Percentiles rank a stretch among this genome's conserved stretches.
Conservation (phyloP, 371 early-diverging fungal species). For the Rhizopus delemar region DNA sequence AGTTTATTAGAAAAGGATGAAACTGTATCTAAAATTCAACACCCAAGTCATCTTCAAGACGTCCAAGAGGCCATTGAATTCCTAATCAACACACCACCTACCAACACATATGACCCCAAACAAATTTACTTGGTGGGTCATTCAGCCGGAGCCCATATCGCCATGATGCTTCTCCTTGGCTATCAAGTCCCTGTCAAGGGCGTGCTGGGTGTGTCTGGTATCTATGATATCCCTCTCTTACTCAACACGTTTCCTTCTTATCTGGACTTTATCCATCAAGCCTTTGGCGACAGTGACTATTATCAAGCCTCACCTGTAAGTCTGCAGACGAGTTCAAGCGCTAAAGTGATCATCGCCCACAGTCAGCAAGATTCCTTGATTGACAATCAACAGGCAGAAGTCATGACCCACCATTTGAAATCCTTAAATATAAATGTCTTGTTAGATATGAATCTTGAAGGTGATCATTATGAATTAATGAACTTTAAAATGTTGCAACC, state of each 20-base stretch:
- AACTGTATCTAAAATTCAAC: constrained; percentile 29
- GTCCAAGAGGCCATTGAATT: constrained; percentile 52
- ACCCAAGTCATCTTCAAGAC: constrained; percentile 66
- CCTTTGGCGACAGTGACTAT: constrained; percentile 52
- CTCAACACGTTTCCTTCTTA: constrained; percentile 67
- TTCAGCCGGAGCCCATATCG: constrained; percentile 82
- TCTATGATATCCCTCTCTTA: constrained; percentile 73
- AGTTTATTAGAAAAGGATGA: constrained; percentile 28
- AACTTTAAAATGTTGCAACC: constrained; percentile 13
- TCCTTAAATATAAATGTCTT: constrained; percentile 18
- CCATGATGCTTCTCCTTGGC: constrained; percentile 50
- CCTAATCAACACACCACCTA: constrained; percentile 29
- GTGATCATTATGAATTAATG: constrained; percentile 65
- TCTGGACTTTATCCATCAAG: constrained; percentile 67
- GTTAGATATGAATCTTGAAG: constrained; percentile 52
- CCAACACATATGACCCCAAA: constrained; percentile 34
- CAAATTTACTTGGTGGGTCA: constrained; percentile 73
- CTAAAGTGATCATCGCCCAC: constrained; percentile 63
- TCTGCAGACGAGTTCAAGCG: constrained; percentile 5
- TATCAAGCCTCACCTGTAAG: constrained; percentile 53
- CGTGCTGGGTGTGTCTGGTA: constrained; percentile 76
- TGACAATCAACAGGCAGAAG: constrained; percentile 54
- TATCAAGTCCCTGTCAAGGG: constrained; percentile 26
- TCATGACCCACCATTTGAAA: constrained; percentile 54
- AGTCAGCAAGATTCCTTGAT: constrained; percentile 71